Conservation (phyloP, 163 green algal species). For the Chlorella variabilis region DNA sequence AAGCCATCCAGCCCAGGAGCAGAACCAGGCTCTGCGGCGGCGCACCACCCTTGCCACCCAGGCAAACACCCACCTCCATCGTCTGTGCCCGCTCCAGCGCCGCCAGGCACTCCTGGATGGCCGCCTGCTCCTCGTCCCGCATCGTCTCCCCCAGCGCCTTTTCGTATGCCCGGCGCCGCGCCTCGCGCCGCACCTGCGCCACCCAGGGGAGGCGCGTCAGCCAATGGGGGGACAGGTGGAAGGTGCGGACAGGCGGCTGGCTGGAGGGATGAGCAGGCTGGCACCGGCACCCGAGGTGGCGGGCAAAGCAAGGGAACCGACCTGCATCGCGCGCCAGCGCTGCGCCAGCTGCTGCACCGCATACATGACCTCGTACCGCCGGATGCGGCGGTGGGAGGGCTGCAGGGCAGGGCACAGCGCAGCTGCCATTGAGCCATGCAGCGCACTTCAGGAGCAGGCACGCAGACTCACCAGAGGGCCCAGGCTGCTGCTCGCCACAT, state of each 20-base stretch:
- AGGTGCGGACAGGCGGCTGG: no score
- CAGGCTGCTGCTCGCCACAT: no score
- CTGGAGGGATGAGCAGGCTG: no score
- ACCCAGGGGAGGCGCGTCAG: no score
- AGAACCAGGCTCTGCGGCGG: background rate
- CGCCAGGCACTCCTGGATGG: slow-evolving; percentile 31
- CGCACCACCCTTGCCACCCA: no score
- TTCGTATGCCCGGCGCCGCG: slow-evolving; percentile 50
- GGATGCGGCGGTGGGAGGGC: slow-evolving; percentile 57
- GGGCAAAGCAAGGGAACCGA: no score
- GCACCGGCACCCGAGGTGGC: no score
- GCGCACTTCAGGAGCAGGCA: background rate
- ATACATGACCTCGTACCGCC: slow-evolving; percentile 82
- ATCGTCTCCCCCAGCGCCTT: slow-evolving; percentile 26
- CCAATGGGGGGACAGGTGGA: no score
- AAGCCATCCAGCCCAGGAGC: no score
- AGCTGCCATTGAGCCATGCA: no score
- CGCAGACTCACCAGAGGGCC: no score
- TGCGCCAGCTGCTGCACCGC: slow-evolving; percentile 66
- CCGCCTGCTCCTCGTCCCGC: slow-evolving; percentile 21
- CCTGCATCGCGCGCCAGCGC: slow-evolving; percentile 60
- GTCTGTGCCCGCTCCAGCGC: slow-evolving; percentile 43
- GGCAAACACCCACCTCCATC: slow-evolving; percentile 48
- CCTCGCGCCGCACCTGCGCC: slow-evolving; percentile 47
- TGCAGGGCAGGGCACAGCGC: slow-evolving; percentile 34